phyloP scores from a whole-genome alignment of 768 basidiomycete species.

The Leucosporidium scottii region DNA sequence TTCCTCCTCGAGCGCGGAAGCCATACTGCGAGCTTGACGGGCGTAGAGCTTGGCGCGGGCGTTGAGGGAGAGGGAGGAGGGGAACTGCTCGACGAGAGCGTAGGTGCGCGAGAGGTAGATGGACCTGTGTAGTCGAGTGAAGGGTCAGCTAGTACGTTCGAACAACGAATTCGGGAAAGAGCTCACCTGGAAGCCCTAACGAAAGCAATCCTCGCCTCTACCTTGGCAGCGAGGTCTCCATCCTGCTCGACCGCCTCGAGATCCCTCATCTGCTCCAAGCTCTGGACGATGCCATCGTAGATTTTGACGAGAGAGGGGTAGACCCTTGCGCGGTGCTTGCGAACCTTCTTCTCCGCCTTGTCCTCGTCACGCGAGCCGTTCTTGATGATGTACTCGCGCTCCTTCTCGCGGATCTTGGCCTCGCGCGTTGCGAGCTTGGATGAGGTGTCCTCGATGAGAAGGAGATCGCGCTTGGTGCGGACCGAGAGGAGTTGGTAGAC shows the following conservation, averaged over 20 bases:
- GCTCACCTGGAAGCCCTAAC: conserved; percentile 58
- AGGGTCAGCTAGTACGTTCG: background rate
- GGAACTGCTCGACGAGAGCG: conserved; percentile 51
- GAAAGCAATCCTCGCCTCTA: conserved; percentile 62
- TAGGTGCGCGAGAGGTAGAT: conserved; percentile 72
- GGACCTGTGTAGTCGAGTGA: conserved; percentile 48
- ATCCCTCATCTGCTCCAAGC: conserved; percentile 71
- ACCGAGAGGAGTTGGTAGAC: conserved; percentile 78
- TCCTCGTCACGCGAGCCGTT: conserved; percentile 38
- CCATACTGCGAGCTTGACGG: conserved; percentile 61
- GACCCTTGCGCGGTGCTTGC: conserved; percentile 61
- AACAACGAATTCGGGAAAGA: background rate
- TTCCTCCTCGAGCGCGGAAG: background rate
- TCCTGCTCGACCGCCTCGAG: conserved; percentile 81
- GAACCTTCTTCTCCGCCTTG: conserved; percentile 41
- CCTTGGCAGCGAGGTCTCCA: conserved; percentile 67
- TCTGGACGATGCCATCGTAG: conserved; percentile 76
- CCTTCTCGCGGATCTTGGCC: conserved; percentile 23
- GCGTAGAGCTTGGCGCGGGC: conserved; percentile 66
- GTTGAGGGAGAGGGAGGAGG: conserved; percentile 62
- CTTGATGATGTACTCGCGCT: conserved; percentile 26
- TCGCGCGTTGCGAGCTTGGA: conserved; percentile 22
- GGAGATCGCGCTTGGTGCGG: conserved; percentile 80
- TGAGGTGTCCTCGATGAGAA: conserved; percentile 54
- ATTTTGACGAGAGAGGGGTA: conserved; percentile 79